Evolutionary conservation across 352 stramenopile species (phyloP).

Genomic region (Pythium folliculosum): DNA sequence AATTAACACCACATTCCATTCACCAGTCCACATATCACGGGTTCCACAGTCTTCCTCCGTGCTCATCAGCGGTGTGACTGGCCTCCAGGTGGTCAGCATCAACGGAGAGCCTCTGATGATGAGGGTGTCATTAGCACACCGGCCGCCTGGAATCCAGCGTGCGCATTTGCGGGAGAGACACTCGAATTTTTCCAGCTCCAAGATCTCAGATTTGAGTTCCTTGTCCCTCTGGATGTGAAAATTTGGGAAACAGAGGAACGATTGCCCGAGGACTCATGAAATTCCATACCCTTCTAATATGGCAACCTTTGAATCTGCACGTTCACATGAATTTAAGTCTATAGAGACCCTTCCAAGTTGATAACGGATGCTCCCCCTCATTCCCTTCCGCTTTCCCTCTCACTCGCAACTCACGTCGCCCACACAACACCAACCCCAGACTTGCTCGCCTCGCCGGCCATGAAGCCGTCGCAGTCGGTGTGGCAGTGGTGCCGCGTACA

Average conservation of each 20-base stretch:
- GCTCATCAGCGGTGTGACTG: too few relatives aligned
- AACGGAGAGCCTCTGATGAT: too few relatives aligned
- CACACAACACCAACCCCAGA: not conserved
- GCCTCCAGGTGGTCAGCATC: too few relatives aligned
- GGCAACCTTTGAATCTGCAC: too few relatives aligned
- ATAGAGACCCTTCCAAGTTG: not conserved
- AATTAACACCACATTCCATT: not conserved
- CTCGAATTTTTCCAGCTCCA: too few relatives aligned
- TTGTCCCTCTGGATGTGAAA: not conserved
- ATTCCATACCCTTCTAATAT: not conserved
- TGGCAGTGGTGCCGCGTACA: conserved; percentile 43
- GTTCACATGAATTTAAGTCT: not conserved
- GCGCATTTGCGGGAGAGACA: too few relatives aligned
- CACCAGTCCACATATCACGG: too few relatives aligned
- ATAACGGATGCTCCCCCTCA: not conserved
- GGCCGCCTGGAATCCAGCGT: too few relatives aligned
- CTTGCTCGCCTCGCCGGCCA: not conserved
- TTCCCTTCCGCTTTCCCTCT: not conserved
- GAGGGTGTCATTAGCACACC: too few relatives aligned
- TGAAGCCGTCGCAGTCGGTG: conserved; percentile 13
- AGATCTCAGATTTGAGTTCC: not conserved
- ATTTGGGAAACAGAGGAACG: not conserved
- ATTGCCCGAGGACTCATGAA: not conserved
- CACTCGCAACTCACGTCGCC: not conserved
- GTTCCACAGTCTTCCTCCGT: too few relatives aligned